Percentiles rank a stretch among this genome's conserved stretches.
Conservation (phyloP, 805 yeast species). For the Nakazawaea ernobii region DNA sequence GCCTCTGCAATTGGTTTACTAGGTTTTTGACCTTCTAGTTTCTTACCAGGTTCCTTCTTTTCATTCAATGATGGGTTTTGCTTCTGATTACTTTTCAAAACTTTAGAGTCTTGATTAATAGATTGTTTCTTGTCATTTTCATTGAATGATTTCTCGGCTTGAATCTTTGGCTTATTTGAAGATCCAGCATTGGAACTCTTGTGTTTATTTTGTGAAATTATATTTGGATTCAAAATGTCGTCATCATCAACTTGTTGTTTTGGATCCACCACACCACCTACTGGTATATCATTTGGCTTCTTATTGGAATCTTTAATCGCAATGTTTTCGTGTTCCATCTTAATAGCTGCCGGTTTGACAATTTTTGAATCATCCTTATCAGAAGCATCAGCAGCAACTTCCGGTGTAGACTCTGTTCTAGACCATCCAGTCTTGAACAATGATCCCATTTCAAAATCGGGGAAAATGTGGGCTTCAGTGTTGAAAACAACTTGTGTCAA, state of each 20-base stretch:
- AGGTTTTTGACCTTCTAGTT: constrained; percentile 8
- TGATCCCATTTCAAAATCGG: constrained; percentile 52
- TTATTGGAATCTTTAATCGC: not conserved
- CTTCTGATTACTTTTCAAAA: not conserved
- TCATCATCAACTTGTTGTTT: not conserved
- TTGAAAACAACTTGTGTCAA: constrained; percentile 71
- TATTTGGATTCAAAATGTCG: constrained; percentile 3
- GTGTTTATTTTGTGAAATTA: not conserved
- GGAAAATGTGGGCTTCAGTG: constrained; percentile 93
- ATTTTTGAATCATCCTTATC: not conserved
- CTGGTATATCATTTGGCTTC: not conserved
- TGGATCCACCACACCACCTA: not conserved
- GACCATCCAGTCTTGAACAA: constrained; percentile 59
- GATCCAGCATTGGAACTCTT: not conserved
- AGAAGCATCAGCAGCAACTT: not conserved
- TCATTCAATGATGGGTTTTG: not conserved
- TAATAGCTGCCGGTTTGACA: constrained; percentile 1
- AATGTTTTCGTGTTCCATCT: not conserved
- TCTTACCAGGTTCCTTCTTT: not conserved
- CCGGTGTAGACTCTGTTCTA: constrained; percentile 21
- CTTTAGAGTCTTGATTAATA: constrained; percentile 1
- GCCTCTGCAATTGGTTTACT: constrained; percentile 6
- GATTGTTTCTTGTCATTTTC: constrained; percentile 9
- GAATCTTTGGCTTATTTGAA: constrained; percentile 7
- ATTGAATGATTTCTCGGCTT: constrained; percentile 11